Evolutionary conservation across 2,329 filamentous ascomycete species (phyloP).

Genomic region (Fusarium sublunatum): DNA sequence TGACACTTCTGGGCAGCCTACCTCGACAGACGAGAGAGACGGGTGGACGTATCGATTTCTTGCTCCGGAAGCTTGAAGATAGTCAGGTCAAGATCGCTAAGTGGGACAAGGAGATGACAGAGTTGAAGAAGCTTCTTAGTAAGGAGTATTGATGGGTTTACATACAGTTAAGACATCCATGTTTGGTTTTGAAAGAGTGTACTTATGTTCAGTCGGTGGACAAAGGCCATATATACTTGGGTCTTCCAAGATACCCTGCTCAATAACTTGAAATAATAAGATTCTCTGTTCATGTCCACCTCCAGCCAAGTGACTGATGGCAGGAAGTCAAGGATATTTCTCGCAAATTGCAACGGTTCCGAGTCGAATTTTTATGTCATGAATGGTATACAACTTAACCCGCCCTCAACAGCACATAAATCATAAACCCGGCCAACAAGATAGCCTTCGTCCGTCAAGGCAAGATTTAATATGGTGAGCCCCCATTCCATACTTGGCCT

Average conservation of each 20-base stretch:
- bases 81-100: conserved; percentile 79
- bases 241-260: conserved; percentile 25
- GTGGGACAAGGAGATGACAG: conserved; percentile 78
- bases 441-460: conserved; percentile 11
- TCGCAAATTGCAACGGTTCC: conserved; percentile 4
- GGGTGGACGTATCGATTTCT: conserved; percentile 73
- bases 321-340: neutral
- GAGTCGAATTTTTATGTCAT: conserved; percentile 26
- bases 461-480: conserved; percentile 11
- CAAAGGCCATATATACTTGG: neutral
- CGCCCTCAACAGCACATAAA: conserved; percentile 35
- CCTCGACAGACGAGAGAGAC: conserved; percentile 78
- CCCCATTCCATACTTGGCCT: conserved; percentile 9
- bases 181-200: neutral
- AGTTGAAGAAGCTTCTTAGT: conserved; percentile 73
- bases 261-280: conserved; percentile 8
- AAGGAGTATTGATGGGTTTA: conserved; percentile 55
- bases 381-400: conserved; percentile 41
- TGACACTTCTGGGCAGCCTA: conserved; percentile 75
- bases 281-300: neutral
- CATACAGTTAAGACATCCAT: neutral
- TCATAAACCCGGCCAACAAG: conserved; percentile 36
- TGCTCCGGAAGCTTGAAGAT: conserved; percentile 77
- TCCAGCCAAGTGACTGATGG: neutral
- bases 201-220: conserved; percentile 4